Conservation (phyloP, 768 basidiomycete species). For the Pilatotrama ljubarskyi region DNA sequence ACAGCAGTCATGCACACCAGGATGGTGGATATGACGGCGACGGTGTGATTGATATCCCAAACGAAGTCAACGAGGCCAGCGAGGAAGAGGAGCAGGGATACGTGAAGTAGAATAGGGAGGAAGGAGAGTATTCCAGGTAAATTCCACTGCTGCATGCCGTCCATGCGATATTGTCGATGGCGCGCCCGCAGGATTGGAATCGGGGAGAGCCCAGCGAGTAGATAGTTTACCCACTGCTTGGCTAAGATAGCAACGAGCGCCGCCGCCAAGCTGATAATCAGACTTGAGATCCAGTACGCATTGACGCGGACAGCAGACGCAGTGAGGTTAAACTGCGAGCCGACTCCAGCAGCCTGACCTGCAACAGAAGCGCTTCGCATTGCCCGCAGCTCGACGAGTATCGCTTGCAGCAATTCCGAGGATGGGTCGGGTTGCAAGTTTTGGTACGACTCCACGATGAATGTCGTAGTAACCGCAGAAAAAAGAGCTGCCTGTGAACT, state of each 20-base stretch:
- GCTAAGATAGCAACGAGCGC: conserved; percentile 47
- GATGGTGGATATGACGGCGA: conserved; percentile 12
- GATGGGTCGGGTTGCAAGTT: conserved; percentile 23
- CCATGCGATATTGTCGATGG: conserved; percentile 42
- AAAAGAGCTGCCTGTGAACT: conserved; percentile 32
- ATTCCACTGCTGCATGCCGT: conserved; percentile 40
- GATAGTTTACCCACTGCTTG: conserved; percentile 48
- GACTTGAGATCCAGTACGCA: conserved; percentile 41
- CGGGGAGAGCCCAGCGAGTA: conserved; percentile 33
- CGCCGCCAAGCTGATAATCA: conserved; percentile 41
- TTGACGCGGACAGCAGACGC: conserved; percentile 40
- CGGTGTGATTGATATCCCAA: conserved; percentile 25
- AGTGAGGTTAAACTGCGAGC: conserved; percentile 13
- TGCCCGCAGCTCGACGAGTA: background rate
- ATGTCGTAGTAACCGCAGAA: conserved; percentile 32
- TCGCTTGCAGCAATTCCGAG: conserved; percentile 5
- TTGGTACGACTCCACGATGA: conserved; percentile 29
- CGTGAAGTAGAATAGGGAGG: conserved; percentile 48
- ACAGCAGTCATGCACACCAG: conserved; percentile 11
- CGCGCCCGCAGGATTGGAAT: conserved; percentile 38
- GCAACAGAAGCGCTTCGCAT: too few species aligned
- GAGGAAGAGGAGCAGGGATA: conserved; percentile 52
- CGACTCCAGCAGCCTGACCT: too few species aligned
- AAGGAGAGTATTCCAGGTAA: conserved; percentile 41
- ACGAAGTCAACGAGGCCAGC: conserved; percentile 48